Percentiles rank a stretch among this genome's conserved stretches.
Evolutionary conservation across 768 basidiomycete genomes (phyloP).

Genomic region (Kwoniella dendrophila): DNA sequence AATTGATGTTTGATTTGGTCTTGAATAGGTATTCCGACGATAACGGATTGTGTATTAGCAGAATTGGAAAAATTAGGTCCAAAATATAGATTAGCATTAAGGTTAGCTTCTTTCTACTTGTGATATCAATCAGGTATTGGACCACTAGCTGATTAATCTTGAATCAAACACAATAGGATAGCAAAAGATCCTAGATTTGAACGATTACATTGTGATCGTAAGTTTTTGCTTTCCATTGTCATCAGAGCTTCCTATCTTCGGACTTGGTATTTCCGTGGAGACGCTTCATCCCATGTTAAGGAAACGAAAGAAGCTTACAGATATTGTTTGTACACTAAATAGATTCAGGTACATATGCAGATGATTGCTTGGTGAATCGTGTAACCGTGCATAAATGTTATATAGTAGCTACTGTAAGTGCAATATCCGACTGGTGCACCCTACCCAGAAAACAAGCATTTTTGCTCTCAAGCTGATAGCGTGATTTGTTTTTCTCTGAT

Average conservation of each 20-base stretch:
- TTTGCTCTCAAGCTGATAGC: not conserved
- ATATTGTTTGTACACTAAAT: not conserved
- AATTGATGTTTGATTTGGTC: not conserved
- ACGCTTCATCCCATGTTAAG: no score
- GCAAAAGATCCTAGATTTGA: conserved; percentile 98
- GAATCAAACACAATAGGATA: no score
- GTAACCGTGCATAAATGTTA: conserved; percentile 94
- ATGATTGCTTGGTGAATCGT: conserved; percentile 96
- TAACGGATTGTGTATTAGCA: conserved; percentile 99
- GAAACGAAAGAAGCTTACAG: no score
- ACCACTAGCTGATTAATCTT: no score
- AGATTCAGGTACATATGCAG: conserved; percentile 93
- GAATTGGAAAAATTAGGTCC: conserved; percentile 97
- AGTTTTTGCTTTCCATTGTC: conserved; percentile 21
- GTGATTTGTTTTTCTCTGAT: no score
- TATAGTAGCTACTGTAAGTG: conserved; percentile 78
- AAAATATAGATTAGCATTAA: conserved; percentile 87
- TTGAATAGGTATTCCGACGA: conserved; percentile 86
- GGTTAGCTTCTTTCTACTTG: conserved; percentile 62
- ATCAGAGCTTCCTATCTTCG: no score
- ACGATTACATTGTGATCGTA: conserved; percentile 79
- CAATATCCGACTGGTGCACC: not conserved
- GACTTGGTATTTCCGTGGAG: no score
- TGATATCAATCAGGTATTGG: not conserved
- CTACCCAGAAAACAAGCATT: not conserved